Conservation (phyloP, 1,139 yeast genomes). For the Taphrina populina region DNA sequence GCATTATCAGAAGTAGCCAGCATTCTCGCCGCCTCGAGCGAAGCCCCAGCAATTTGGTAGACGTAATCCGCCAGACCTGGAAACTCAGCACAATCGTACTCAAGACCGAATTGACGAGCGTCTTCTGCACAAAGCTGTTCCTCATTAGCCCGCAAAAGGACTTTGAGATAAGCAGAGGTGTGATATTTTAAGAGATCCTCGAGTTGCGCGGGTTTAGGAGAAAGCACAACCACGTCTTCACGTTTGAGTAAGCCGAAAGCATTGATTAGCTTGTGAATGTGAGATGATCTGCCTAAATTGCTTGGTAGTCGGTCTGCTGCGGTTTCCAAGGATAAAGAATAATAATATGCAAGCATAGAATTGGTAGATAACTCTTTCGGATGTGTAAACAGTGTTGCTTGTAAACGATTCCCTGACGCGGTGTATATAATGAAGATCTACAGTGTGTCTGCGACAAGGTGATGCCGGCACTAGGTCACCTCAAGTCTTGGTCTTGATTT, state of each 20-base stretch:
- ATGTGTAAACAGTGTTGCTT: no score
- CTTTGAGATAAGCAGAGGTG: constrained; percentile 40
- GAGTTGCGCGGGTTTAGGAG: constrained; percentile 3
- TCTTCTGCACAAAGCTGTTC: constrained; percentile 29
- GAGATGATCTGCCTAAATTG: constrained; percentile 50
- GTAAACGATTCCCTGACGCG: no score
- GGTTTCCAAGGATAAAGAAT: constrained; percentile 4
- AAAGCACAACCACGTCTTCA: constrained; percentile 12
- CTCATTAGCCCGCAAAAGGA: constrained; percentile 40
- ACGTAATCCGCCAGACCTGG: constrained; percentile 57
- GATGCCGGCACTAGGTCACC: no score
- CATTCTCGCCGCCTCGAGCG: constrained; percentile 54
- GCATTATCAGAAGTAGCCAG: constrained; percentile 39
- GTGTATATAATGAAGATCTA: no score
- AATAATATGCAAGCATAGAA: constrained; percentile 16
- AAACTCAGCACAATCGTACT: constrained; percentile 66
- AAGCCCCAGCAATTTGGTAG: constrained; percentile 57
- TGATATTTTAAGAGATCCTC: constrained; percentile 48
- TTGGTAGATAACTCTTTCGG: no score
- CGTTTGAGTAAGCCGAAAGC: constrained; percentile 49
- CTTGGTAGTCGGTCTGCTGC: constrained; percentile 18
- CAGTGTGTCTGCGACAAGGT: no score
- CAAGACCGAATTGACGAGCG: constrained; percentile 44
- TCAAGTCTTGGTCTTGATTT: no score
- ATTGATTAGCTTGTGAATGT: constrained; percentile 50